Percentiles rank a stretch among this genome's conserved stretches.
Evolutionary conservation across 176 grass and related monocot genomes (phyloP).

Genomic region (Olyra latifolia): DNA sequence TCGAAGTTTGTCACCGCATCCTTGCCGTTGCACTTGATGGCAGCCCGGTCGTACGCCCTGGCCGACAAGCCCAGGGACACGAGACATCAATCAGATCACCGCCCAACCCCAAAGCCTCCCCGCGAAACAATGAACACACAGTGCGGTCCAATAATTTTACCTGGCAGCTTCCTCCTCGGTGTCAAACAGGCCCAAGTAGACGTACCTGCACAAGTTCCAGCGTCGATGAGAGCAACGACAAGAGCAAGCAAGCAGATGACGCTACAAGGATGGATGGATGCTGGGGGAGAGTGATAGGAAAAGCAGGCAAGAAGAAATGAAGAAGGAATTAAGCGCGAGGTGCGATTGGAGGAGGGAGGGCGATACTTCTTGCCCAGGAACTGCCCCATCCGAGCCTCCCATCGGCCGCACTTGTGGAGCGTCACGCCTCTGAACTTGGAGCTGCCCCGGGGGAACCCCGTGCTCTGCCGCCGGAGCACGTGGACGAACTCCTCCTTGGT

Average conservation of each 20-base stretch:
- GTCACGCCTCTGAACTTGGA: slow-evolving; percentile 95
- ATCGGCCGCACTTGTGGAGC: slow-evolving; percentile 96
- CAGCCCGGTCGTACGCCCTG: slow-evolving; percentile 81
- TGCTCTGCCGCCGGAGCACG: slow-evolving; percentile 89
- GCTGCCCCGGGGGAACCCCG: slow-evolving; percentile 87
- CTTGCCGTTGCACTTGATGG: slow-evolving; percentile 91
- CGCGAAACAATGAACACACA: slow-evolving; percentile 2
- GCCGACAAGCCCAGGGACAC: slow-evolving; percentile 32
- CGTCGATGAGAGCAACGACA: background rate
- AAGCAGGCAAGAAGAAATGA: background rate
- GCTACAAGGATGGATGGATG: no score
- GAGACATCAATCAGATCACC: slow-evolving; percentile 41
- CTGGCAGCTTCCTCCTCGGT: slow-evolving; percentile 89
- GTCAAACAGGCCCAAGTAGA: slow-evolving; percentile 86
- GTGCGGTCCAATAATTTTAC: slow-evolving; percentile 52
- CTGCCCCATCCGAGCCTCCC: slow-evolving; percentile 98
- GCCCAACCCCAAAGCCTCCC: background rate
- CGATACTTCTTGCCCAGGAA: slow-evolving; percentile 93
- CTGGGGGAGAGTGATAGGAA: no score
- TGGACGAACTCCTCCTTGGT: slow-evolving; percentile 99
- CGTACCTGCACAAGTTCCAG: slow-evolving; percentile 50
- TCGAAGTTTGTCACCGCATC: slow-evolving; percentile 85
- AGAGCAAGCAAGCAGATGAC: background rate
- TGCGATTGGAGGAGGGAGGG: background rate
- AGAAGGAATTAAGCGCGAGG: background rate